Base-by-base conservation (phyloP, 345 rosid species). In the Streptanthus diversifolius region DNA sequence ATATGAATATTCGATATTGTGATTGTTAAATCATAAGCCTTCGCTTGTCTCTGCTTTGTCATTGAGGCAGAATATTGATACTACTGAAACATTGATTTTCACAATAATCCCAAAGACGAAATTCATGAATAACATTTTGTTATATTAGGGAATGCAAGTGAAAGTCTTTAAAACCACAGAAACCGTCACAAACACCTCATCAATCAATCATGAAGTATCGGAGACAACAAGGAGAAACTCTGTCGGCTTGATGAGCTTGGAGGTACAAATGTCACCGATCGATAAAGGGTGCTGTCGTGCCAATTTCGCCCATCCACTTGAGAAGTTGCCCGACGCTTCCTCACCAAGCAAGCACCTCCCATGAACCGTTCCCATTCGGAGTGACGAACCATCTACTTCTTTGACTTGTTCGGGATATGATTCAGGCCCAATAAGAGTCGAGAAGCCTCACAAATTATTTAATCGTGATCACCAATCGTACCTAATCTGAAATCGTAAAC, bases 331-430 rank as follows among this genome's bases (percentile, higher is more conserved):
- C 3, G 9, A 15, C 3, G 0, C 39, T 15, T 2, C 39, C 11
- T 76, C 71, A 27, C 44, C 53, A 76, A 55, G 25, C 52, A 55
- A 36, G 12, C 71, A 63, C 71, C 14, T 55, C 5, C 80, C 80
- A 76, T n/a, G 71, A 12, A 17, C 14, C 0, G 11, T 32, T 41
- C 40, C 66, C 75, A 14, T 54, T 7, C 3, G 70, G 70, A 47
- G 15, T 69, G 75, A 27, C 2, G 21, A 17, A 76, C 8, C 24
- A n/a, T 52, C 25, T 52, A 44, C 5, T 4, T 15, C 48, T 13
- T 25, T 1, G 47, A 60, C 51, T 33, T 12, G 0, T 3, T 3
- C 2, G 33, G 57, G 14, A 68, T 7, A 66, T 74, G 22, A 24
- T 24, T 24, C n/a, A n/a, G n/a, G n/a, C n/a, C n/a, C n/a, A n/a